These are phyloP conservation scores for Cordyceps tenuipes DNA, from an alignment of 2,329 filamentous ascomycete species.

Conservation along the genomic window DNA sequence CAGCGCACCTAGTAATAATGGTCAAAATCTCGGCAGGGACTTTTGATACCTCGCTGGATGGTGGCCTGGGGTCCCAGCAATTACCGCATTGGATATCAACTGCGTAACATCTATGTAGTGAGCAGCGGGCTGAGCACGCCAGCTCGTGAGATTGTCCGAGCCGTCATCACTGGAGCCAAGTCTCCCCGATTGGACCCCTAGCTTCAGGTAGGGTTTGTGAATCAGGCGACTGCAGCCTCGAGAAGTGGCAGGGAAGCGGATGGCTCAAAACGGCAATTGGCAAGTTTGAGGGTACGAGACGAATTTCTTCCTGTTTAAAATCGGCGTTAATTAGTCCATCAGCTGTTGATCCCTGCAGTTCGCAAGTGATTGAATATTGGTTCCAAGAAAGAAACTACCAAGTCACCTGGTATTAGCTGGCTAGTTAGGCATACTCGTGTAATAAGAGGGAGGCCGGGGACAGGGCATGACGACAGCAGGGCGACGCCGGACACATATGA, in stretches of 20 bases:
- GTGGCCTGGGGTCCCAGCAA: neutral
- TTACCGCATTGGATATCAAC: constrained; percentile 6
- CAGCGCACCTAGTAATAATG: neutral
- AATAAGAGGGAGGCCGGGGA: neutral
- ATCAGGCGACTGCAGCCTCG: neutral
- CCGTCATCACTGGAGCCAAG: neutral
- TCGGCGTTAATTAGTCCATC: neutral
- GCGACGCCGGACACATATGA: neutral
- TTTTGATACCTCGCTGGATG: neutral
- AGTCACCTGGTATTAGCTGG: too few relatives aligned
- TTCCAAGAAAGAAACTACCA: neutral
- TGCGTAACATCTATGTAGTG: constrained; percentile 3
- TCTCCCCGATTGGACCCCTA: neutral
- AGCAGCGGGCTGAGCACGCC: neutral
- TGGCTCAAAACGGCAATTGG: neutral
- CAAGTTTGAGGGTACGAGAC: neutral
- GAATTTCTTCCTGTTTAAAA: neutral
- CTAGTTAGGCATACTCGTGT: neutral
- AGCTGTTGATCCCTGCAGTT: neutral
- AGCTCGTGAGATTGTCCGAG: neutral
- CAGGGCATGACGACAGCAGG: neutral
- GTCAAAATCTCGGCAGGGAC: neutral
- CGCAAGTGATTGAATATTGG: neutral
- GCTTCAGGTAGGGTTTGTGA: neutral
- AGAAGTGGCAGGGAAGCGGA: neutral